Evolutionary conservation across 2,329 filamentous ascomycete genomes (phyloP), one percentile per base, ranked within the genome.

Genomic region (Cladophialophora psammophila): DNA sequence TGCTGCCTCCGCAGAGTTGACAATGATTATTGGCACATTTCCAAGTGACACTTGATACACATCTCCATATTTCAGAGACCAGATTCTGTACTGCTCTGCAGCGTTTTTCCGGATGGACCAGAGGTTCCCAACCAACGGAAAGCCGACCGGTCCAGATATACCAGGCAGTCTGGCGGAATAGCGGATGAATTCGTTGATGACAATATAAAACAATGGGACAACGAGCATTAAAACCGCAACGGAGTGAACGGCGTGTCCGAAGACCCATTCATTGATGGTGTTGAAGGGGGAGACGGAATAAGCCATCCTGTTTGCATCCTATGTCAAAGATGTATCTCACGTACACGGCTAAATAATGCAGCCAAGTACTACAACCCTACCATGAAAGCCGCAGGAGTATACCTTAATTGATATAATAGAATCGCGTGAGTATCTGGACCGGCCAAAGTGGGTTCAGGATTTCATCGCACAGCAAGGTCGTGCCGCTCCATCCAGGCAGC

Each of bases 41-140:
- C 85, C 86, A 2, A 87, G 74, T 70, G 84, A 81, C 12, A 87
- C 83, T 71, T 87, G 85, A 72, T 85, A 87, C 1, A 87, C 84
- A 1, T 77, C 72, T 0, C 82, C 82, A 63, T 83, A 83, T 48
- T 74, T 78, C 58, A 79, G 80, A 0, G 84, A 80, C 85, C 85
- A 87, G 26, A 81, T 70, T 1, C 84, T 81, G 72, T 87, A 87
- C 72, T 85, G 82, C 60, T 86, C 84, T 78, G 80, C 8, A 87
- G 72, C 45, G 10, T 50, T 50, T 18, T 50, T 50, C 20, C 45
- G 45, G 8, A 50, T 50, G 9, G 45, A 50, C 45, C 45, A 50
- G 18, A 55, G 8, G 56, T 87, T 87, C 7, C 85, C 85, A 42
- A 87, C 82, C 34, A 87, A 56, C 0, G 85, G 85, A 10, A 86